Evolutionary conservation across 2,329 filamentous ascomycete genomes (phyloP), one percentile per base, ranked within the genome.

Genomic region (Claviceps pazoutovae): DNA sequence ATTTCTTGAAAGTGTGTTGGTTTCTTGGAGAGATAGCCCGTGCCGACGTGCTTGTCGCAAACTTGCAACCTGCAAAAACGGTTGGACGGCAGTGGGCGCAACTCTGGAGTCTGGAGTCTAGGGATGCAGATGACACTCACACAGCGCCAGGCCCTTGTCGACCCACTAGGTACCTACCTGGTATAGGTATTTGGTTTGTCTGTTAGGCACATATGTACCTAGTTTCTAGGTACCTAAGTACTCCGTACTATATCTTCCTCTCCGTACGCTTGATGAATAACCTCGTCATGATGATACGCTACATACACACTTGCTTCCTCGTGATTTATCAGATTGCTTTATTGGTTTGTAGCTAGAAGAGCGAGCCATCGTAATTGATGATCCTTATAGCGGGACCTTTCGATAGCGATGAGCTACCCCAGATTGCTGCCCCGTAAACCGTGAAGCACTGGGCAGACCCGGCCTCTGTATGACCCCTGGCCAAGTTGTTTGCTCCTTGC

Each of bases 271-370:
- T 26, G 23, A 36, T 14, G 37, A 5, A 55, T 58, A 58, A 54
- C 55, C 56, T 57, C 56, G 55, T 48, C 58, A 58, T 23, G 56
- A 50, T 51, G 53, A 51, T 59, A 54, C 34, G 36, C 36, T 8
- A 48, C 19, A 26, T n/a, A 30, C 30, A 7, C 11, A 17, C 13
- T n/a, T 30, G 23, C 44, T 19, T 13, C 17, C n/a, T 37, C 16
- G 16, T 14, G 21, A 23, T 30, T 41, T 13, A 23, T 26, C 30
- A 42, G 9, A 44, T 39, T 36, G 11, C 48, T 36, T 30, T 7
- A 43, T 8, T 17, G 14, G 9, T 43, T 9, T 34, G 9, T 13
- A 16, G 26, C 17, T 11, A 17, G 13, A 21, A 36, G 19, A n/a
- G n/a, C 19, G 14, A 38, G 19, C 14, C 48, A 45, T 41, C 9